Base-by-base conservation (phyloP, 345 rosid genomes). In the Diplotaxis tenuifolia region DNA sequence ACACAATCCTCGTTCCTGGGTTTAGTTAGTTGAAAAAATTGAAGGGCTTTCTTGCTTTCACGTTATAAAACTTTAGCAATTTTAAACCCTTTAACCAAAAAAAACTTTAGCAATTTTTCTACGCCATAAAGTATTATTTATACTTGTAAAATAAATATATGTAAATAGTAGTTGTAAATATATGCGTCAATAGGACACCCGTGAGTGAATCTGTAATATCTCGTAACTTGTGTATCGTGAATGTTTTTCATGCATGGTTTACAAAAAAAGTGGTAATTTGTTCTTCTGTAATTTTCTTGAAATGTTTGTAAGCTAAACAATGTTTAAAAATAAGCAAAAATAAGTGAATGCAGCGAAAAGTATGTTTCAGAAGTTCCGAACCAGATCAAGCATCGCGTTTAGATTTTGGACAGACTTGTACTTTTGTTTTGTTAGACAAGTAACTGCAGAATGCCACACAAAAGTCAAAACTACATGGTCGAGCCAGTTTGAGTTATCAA, bases 171-270 rank as follows among this genome's bases (percentile, higher is more conserved):
- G 2, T 25, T 6, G 47, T 40, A 40, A 12, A 15, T 15, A 28
- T 58, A 29, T 4, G 64, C 25, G 11, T 57, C n/a, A n/a, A n/a
- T n/a, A n/a, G 27, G 25, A 25, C 28, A 23, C 55, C 28, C 65
- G 65, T 69, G 50, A 45, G 50, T 45, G 73, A 57, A 27, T 40
- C 9, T 59, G n/a, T 9, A 23, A 16, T 59, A 59, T 59, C 42
- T 42, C 55, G 65, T 58, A 70, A 70, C 45, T 70, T 70, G 74
- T 58, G 66, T 70, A 25, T 20, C 65, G 18, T 57, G 20, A 42
- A 40, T 27, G 9, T 70, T 70, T 28, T 21, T 70, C 47, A 19
- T 70, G 57, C 57, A 70, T 42, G 32, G 65, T 40, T 7, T 42
- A 7, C 63, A 58, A 27, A 69, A 57, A 1, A 57, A n/a, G n/a